Evolutionary conservation across 2,329 filamentous ascomycete genomes (phyloP).

Genomic region (Neopestalotiopsis rosae): DNA sequence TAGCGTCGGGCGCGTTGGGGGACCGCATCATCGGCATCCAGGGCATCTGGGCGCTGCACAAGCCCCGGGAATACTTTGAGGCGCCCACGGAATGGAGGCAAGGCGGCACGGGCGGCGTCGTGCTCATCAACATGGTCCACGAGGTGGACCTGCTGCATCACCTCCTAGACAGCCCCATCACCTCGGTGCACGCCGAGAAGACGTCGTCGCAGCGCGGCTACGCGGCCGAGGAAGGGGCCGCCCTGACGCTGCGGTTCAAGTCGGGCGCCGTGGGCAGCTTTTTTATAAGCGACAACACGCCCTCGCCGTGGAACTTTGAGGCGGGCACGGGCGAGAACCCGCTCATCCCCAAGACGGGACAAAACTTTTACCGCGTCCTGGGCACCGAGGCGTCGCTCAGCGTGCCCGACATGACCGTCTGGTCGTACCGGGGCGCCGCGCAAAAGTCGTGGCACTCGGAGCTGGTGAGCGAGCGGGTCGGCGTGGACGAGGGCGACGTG

Average conservation of each 20-base stretch:
- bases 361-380: constrained; percentile 60
- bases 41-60: constrained; percentile 59
- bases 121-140: constrained; percentile 66
- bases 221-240: constrained; percentile 61
- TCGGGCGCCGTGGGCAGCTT: constrained; percentile 63
- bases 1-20: constrained; percentile 49
- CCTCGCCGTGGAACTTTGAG: constrained; percentile 61
- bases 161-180: constrained; percentile 56
- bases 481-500: constrained; percentile 26
- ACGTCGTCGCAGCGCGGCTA: constrained; percentile 48
- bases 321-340: constrained; percentile 64
- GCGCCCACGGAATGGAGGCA: constrained; percentile 53
- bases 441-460: constrained; percentile 48
- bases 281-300: constrained; percentile 56
- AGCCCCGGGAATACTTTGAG: constrained; percentile 57
- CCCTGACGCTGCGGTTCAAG: constrained; percentile 56
- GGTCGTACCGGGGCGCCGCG: constrained; percentile 44
- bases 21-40: constrained; percentile 52
- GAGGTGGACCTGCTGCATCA: constrained; percentile 64
- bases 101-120: constrained; percentile 47
- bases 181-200: constrained; percentile 55
- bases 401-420: constrained; percentile 57
- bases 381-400: constrained; percentile 56
- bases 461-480: constrained; percentile 36
- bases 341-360: constrained; percentile 46